Base-by-base conservation (phyloP, 805 yeast species). In the Teunomyces cretensis region DNA sequence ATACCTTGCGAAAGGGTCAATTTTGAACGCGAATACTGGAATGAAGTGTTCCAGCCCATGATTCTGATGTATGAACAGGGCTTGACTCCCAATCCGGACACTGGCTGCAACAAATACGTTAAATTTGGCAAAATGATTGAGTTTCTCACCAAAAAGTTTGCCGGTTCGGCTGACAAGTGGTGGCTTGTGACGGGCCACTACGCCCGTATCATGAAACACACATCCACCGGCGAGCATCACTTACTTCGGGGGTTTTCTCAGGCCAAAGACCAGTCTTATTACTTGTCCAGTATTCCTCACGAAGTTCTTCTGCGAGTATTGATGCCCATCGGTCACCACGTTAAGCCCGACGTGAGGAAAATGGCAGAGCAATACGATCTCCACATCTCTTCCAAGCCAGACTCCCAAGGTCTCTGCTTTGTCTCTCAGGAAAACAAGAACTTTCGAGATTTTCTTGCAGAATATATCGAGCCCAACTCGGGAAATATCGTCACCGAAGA, bases 391-490 rank as follows among this genome's bases (percentile, higher is more conserved):
- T 59, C 68, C n/a, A 90, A 90, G 56, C 94, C 89, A 0, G 99
- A 94, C 60, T 90, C 97, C 1, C 96, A 88, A 60, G 99, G 99
- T 0, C 73, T 94, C 8, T 94, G 99, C 61, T 94, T 94, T 71
- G 97, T 94, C 7, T 76, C 80, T 31, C 86, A 79, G 46, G 72
- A 66, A 31, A 77, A 75, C 41, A 80, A 80, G 6, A 78, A 80
- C 44, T 89, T 91, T 61, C 71, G 82, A 16, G 78, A 80, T 43
- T 94, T 94, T 56, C 65, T 92, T 24, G 72, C 76, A 46, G 92
- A 90, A 51, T 94, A 85, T 57, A 71, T 92, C 2, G 78, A 74
- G 9, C 83, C 86, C 1, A 72, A 73, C 6, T 89, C 89, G 1
- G 99, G 98, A 0, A 76, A 86, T 48, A 80, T 94, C 7, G 74